phyloP scores from a whole-genome alignment of 1,284 basidiomycete genomes.

The Cerioporus squamosus region DNA sequence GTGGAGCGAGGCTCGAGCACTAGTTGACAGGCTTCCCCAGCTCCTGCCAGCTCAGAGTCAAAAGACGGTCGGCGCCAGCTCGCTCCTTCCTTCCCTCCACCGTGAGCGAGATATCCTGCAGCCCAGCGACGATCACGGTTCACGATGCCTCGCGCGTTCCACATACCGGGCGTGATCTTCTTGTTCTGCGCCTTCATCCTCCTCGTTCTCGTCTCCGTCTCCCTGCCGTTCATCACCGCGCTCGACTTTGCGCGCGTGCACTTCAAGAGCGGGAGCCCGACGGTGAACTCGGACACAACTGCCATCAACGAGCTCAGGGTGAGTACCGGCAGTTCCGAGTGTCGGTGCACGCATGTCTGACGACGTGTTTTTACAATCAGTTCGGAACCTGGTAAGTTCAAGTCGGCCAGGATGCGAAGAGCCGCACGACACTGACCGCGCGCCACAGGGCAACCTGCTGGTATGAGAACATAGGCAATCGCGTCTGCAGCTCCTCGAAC shows the following conservation, averaged over 20 bases:
- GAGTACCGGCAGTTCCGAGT: slow-evolving; percentile 32
- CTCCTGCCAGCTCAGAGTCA: not conserved
- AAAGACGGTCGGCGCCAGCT: not conserved
- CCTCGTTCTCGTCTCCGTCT: slow-evolving; percentile 68
- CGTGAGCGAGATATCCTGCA: not conserved
- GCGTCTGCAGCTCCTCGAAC: slow-evolving; percentile 45
- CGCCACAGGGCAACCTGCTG: slow-evolving; percentile 55
- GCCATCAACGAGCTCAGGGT: slow-evolving; percentile 57
- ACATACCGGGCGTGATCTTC: slow-evolving; percentile 66
- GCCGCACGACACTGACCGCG: not conserved
- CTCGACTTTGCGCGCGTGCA: slow-evolving; percentile 67
- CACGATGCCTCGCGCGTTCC: slow-evolving; percentile 43
- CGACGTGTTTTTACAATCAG: slow-evolving; percentile 34
- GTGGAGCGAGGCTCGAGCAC: not conserved
- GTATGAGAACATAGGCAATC: slow-evolving; percentile 48
- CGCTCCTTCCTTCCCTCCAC: not conserved
- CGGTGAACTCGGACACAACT: slow-evolving; percentile 35
- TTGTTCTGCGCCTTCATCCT: slow-evolving; percentile 67
- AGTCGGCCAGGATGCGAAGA: slow-evolving; percentile 18
- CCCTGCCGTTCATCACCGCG: slow-evolving; percentile 65
- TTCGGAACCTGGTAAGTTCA: slow-evolving; percentile 65
- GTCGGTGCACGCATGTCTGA: not conserved
- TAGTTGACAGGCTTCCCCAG: too few species aligned
- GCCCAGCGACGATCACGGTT: not conserved
- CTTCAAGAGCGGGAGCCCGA: slow-evolving; percentile 40